Base-by-base conservation (phyloP, 1,284 basidiomycete species). In the Ganoderma boninense region DNA sequence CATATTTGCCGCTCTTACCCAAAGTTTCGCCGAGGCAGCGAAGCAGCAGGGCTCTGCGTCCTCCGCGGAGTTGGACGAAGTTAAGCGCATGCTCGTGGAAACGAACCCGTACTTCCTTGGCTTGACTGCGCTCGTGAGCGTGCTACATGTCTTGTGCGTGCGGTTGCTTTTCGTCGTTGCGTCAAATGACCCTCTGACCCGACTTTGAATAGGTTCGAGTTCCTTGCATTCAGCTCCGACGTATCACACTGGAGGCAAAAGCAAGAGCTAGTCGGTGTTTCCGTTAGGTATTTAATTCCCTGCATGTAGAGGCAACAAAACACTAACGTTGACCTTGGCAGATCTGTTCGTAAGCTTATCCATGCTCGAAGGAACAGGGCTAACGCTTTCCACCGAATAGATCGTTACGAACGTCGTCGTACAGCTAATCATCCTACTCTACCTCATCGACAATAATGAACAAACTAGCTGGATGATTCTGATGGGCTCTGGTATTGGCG, bases 401-500 rank as follows among this genome's bases (percentile, higher is more conserved):
- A 97, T 99, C 77, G 81, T 98, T 75, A 95, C 96, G 61, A 99
- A 99, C 80, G 94, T 97, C 72, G 90, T 98, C 78, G 94, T 97
- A 8, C 96, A 97, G 85, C 81, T 94, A 54, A 87, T 98, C 77
- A 93, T 98, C 76, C 85, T 98, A 56, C 87, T 99, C 32, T 98
- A 98, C 82, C 91, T 99, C 74, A 90, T 98, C 76, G 97, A 99
- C 84, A 97, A 96, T 80, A 96, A 94, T 76, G 92, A 96, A 71
- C 94, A 98, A 79, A 99, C 97, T 32, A 95, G 91, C 76, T 97
- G 95, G 92, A 98, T 98, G 95, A 97, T 98, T 79, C 87, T 98
- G 29, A 89, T 96, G 80, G 92, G 92, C 4, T 96, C 96, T 74
- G 95, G 93, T 18, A 91, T 92, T 81, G 97, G 97, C 42, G 89